Evolutionary conservation across 768 basidiomycete species (phyloP).

Genomic region (Lactarius evosmus): DNA sequence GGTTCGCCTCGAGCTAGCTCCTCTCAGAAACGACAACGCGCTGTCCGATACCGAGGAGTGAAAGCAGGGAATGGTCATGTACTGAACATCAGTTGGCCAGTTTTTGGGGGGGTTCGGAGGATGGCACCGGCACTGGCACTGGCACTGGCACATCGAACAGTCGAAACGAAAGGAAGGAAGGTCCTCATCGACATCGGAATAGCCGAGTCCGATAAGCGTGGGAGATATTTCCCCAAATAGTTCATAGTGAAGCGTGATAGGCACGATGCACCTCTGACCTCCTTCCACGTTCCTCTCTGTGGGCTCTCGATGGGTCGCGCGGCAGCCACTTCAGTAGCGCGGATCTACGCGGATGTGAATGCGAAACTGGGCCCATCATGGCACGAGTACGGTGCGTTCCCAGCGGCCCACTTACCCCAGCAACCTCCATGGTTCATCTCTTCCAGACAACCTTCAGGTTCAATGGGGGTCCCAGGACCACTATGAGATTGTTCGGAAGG

Average conservation of each 20-base stretch:
- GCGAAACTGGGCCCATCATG: constrained; percentile 82
- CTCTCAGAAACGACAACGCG: constrained; percentile 34
- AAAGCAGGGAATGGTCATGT: constrained; percentile 49
- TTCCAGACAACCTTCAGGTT: constrained; percentile 88
- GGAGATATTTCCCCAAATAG: constrained; percentile 14
- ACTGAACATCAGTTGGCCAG: constrained; percentile 57
- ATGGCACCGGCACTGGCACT: constrained; percentile 1
- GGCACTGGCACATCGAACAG: constrained; percentile 6
- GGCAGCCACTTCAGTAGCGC: constrained; percentile 73
- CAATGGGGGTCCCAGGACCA: constrained; percentile 97
- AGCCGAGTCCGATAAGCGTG: constrained; percentile 6
- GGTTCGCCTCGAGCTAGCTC: constrained; percentile 4
- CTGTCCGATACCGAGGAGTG: constrained; percentile 54
- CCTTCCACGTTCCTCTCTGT: constrained; percentile 16
- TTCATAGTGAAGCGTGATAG: not conserved
- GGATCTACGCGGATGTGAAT: constrained; percentile 88
- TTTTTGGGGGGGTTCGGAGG: constrained; percentile 29
- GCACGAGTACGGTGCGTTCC: constrained; percentile 86
- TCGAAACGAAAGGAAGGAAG: not conserved
- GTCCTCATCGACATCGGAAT: not conserved
- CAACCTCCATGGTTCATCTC: constrained; percentile 14
- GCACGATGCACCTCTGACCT: constrained; percentile 15
- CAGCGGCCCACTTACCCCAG: constrained; percentile 4
- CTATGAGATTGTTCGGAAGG: constrained; percentile 96
- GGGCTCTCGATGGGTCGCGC: constrained; percentile 58